phyloP scores from a whole-genome alignment of 805 yeast genomes.

The Pichia occidentalis region DNA sequence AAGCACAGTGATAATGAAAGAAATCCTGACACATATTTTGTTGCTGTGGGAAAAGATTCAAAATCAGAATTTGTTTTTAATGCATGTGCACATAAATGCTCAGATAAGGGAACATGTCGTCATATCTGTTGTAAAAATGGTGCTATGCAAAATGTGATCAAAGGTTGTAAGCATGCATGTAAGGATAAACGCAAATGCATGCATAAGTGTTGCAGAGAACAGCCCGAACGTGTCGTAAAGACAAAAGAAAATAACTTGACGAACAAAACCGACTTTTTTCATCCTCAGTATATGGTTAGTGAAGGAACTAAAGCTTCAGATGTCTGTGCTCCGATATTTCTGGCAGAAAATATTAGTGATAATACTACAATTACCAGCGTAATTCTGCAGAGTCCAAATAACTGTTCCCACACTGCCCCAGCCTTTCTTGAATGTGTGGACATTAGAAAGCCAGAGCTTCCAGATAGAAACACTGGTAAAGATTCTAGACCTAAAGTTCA shows the following conservation, averaged over 20 bases:
- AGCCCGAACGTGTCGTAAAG: conserved; percentile 8
- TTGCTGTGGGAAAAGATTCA: background rate
- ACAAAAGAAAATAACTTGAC: background rate
- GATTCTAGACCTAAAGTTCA: too few species aligned
- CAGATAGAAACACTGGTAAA: too few species aligned
- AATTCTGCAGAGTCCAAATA: too few species aligned
- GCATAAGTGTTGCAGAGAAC: conserved; percentile 26
- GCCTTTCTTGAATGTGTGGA: too few species aligned
- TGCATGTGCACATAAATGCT: conserved; percentile 39
- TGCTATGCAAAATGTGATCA: conserved; percentile 8
- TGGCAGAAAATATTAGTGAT: too few species aligned
- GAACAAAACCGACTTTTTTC: too few species aligned
- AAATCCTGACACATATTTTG: background rate
- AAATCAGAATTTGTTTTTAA: background rate
- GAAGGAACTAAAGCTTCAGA: too few species aligned
- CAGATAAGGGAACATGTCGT: conserved; percentile 34
- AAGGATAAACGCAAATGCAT: conserved; percentile 35
- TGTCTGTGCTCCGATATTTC: too few species aligned
- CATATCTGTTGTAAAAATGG: conserved; percentile 46
- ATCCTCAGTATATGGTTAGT: too few species aligned
- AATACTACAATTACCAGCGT: too few species aligned
- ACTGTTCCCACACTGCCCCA: too few species aligned
- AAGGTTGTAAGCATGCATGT: conserved; percentile 36
- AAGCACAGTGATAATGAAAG: background rate
- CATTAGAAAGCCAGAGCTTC: too few species aligned